phyloP scores from a whole-genome alignment of 1,284 basidiomycete genomes.

The Rhodotorula sp. region DNA sequence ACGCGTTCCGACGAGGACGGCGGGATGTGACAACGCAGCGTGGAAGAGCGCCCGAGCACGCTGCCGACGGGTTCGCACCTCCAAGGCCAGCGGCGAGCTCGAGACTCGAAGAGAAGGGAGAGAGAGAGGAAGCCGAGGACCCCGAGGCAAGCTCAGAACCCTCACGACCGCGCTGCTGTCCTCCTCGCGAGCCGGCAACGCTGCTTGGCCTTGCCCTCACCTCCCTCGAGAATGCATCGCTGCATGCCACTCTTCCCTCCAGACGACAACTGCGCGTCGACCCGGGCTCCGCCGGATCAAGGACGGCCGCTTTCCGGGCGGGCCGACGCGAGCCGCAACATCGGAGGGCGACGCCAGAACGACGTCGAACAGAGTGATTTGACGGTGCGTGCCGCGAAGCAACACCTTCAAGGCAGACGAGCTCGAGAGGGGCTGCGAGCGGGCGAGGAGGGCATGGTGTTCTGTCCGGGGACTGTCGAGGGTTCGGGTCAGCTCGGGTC shows the following conservation, averaged over 20 bases:
- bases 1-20: not conserved
- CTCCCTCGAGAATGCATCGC: not conserved
- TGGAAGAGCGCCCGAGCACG: constrained; percentile 4
- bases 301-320: constrained; percentile 24
- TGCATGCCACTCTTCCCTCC: not conserved
- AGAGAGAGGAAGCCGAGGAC: not conserved
- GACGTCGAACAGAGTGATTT: not conserved
- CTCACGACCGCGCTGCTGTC: not conserved
- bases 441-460: constrained; percentile 1
- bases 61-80: constrained; percentile 3
- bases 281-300: constrained; percentile 22
- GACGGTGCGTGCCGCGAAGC: not conserved
- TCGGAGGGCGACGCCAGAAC: not conserved
- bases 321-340: constrained; percentile 2
- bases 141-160: not conserved
- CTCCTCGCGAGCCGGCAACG: not conserved
- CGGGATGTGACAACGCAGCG: not conserved
- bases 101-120: not conserved
- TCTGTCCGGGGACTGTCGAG: constrained; percentile 29
- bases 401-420: not conserved
- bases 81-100: not conserved
- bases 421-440: not conserved
- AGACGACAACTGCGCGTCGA: not conserved
- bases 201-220: not conserved
- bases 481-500: too few species aligned